Base-by-base conservation (phyloP, 176 grass and related monocot genomes). In the Bonia amplexicaulis region DNA sequence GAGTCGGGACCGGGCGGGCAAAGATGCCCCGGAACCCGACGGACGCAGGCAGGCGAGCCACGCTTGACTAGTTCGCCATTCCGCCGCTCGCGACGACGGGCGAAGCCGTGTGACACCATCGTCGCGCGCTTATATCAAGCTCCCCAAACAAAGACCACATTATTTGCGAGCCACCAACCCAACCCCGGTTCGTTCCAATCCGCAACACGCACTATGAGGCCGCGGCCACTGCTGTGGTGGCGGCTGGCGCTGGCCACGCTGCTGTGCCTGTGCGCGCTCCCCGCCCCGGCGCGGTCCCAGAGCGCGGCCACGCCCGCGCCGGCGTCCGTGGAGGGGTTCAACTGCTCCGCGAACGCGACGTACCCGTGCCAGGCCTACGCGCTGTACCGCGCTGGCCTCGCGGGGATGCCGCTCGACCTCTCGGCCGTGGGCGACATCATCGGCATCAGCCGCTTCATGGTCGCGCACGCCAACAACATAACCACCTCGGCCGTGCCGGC, bases 311-410 rank as follows among this genome's bases (percentile, higher is more conserved):
- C 71, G 37, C 22, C 73, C 3, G 53, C 87, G 27, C 87, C 91
- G 29, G 87, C 89, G 39, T 71, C 86, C 69, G 79, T 80, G 3
- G 71, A 90, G 9, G 90, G 93, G 0, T 95, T 96, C 88, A 92
- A 90, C 69, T 96, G 96, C 93, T 82, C 88, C 0, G 48, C 81
- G 20, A 84, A 80, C 91, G 12, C 54, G 29, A 80, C 57, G 49
- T 96, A 96, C 79, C 96, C 96, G 12, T 96, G 96, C 86, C 87
- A 86, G 65, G 93, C 93, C 81, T 99, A 94, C 84, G 91, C 93
- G 58, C 86, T 99, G n/a, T 99, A 89, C 90, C 84, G 86, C 33
- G 93, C 88, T 1, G 85, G 89, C 35, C 13, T 88, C 19, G 84
- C 26, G 12, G 20, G 11, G 8, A 70, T 69, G 3, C 66, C 78